Evolutionary conservation across 176 grass and related monocot species (phyloP), one percentile per base, ranked within the genome.

Genomic region (Aegilops bicornis): DNA sequence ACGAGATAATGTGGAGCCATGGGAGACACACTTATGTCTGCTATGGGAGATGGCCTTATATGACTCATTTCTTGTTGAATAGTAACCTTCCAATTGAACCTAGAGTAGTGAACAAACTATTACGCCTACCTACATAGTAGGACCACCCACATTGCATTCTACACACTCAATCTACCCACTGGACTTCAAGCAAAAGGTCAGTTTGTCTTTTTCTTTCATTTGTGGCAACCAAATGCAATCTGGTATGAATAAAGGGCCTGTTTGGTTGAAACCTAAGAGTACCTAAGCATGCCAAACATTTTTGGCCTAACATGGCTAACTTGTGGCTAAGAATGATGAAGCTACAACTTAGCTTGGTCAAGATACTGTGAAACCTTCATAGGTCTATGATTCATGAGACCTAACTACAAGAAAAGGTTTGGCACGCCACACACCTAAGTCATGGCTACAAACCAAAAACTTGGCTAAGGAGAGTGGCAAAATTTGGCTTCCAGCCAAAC

Each of bases 321-420:
- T 30, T 50, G 14, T 30, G 73, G 42, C 7, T 2, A 76, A 19
- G 73, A 50, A 76, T 29, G 29, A 50, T 75, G 23, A 30, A 75
- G 24, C 15, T 45, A 10, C 7, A 15, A 75, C 42, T 75, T 75
- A 16, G 42, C 7, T 29, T 75, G 3, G 7, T 14, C 42, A 75
- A 48, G 24, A 76, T 50, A 15, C 50, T 50, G 42, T 50, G 24
- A 76, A 15, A 30, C 17, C 72, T 50, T 16, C 42, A 76, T 76
- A 8, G 27, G 24, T 50, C 39, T 73, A 40, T 72, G 71, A 74
- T 13, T 73, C 72, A 47, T 45, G 43, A 45, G 72, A 75, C 7
- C 73, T 75, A 76, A 22, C 36, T 72, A 72, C 20, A 72, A 5
- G 15, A 50, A 76, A 76, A 76, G 42, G 73, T 76, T 76, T 50